phyloP scores from a whole-genome alignment of 805 yeast species.

The Lachancea quebecensis region DNA sequence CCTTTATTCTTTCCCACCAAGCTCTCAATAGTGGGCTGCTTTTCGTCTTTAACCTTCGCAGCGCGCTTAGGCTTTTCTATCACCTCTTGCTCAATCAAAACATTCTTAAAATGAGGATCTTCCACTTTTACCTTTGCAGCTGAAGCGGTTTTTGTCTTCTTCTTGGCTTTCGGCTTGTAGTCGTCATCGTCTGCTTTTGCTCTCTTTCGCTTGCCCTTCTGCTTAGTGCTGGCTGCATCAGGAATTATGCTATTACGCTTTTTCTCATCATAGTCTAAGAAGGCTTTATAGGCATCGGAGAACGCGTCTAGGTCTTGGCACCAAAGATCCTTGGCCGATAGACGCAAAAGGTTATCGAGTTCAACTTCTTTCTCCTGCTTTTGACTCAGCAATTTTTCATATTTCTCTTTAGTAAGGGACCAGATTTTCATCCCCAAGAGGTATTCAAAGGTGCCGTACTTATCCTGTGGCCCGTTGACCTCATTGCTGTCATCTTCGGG shows the following conservation, averaged over 20 bases:
- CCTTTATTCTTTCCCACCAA: conserved; percentile 5
- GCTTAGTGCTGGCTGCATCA: conserved; percentile 36
- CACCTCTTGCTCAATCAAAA: conserved; percentile 23
- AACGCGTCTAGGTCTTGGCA: conserved; percentile 72
- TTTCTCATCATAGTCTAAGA: conserved; percentile 57
- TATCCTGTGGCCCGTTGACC: conserved; percentile 41
- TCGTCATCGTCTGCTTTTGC: conserved; percentile 28
- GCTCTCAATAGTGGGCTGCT: conserved; percentile 7
- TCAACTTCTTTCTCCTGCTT: conserved; percentile 66
- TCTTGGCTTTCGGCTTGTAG: conserved; percentile 22
- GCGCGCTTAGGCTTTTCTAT: conserved; percentile 20
- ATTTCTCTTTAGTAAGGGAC: conserved; percentile 87
- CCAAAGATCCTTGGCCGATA: conserved; percentile 87
- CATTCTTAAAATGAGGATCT: conserved; percentile 24
- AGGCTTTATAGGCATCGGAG: conserved; percentile 55
- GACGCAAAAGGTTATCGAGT: conserved; percentile 54
- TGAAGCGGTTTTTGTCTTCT: conserved; percentile 20
- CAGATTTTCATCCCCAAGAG: conserved; percentile 87
- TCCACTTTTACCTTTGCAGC: conserved; percentile 21
- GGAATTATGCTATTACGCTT: conserved; percentile 47
- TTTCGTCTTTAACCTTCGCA: conserved; percentile 22
- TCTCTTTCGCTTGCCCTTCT: conserved; percentile 30
- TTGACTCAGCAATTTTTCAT: conserved; percentile 70
- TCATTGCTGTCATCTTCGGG: conserved; percentile 31
- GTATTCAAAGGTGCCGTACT: conserved; percentile 71